Evolutionary conservation across 2,329 filamentous ascomycete genomes (phyloP).

Genomic region (Huntiella bhutanensis): DNA sequence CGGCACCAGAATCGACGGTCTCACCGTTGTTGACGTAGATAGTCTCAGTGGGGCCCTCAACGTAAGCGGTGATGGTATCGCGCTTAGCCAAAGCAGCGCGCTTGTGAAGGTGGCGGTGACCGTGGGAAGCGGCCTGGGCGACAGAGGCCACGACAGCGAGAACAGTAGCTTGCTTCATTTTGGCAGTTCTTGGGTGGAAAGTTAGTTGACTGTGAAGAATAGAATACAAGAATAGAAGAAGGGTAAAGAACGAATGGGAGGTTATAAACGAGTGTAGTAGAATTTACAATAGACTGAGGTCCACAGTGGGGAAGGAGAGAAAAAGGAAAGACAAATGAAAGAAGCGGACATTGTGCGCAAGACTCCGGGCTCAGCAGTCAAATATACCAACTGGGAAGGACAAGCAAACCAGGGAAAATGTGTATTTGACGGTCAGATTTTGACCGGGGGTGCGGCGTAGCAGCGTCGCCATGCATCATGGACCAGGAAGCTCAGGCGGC

Average conservation of each 20-base stretch:
- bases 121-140: conserved; percentile 10
- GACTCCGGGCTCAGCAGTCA: too few species aligned
- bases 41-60: conserved; percentile 42
- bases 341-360: neutral
- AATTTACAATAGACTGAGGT: neutral
- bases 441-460: too few species aligned
- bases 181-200: neutral
- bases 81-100: conserved; percentile 22
- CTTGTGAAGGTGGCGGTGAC: conserved; percentile 10
- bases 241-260: conserved; percentile 2
- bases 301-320: neutral
- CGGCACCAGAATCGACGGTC: conserved; percentile 41
- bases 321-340: neutral
- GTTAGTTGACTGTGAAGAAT: conserved; percentile 1
- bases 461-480: too few species aligned
- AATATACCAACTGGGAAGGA: too few species aligned
- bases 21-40: conserved; percentile 49
- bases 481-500: too few species aligned
- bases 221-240: neutral
- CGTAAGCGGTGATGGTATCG: conserved; percentile 30
- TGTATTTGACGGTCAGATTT: too few species aligned
- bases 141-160: conserved; percentile 9
- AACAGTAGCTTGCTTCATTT: conserved; percentile 11
- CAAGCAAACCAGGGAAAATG: too few species aligned
- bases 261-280: neutral